Percentiles rank a stretch among this genome's conserved stretches.
phyloP scores from a whole-genome alignment of 139 green algal genomes.

The Chlorella sorokiniana region DNA sequence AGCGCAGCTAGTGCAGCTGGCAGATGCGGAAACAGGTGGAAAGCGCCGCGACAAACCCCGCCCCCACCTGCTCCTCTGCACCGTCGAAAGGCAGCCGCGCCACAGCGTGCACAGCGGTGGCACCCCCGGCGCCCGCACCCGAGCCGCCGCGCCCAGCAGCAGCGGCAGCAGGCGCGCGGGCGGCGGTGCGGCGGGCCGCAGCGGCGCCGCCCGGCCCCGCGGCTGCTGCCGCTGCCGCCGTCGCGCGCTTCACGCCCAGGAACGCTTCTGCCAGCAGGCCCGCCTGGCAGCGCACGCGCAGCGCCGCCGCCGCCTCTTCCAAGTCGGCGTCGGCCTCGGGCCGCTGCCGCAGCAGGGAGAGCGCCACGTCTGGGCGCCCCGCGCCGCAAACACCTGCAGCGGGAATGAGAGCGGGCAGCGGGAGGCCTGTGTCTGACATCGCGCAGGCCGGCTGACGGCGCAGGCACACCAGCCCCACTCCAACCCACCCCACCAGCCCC shows the following conservation, averaged over 20 bases:
- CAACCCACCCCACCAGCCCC: too few species aligned
- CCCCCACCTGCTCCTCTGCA: slow-evolving; percentile 43
- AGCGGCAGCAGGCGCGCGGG: slow-evolving; percentile 42
- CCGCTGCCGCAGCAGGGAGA: slow-evolving; percentile 49
- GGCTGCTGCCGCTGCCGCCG: background rate
- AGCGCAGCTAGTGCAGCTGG: too few species aligned
- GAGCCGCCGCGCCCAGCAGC: background rate
- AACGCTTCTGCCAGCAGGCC: slow-evolving; percentile 47
- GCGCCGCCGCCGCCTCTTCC: slow-evolving; percentile 24
- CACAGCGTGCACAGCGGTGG: slow-evolving; percentile 34
- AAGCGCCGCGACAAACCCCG: too few species aligned
- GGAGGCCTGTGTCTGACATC: background rate
- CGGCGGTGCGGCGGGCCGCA: too few species aligned
- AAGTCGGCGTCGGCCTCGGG: background rate
- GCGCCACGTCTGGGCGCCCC: slow-evolving; percentile 38
- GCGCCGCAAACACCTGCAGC: slow-evolving; percentile 12
- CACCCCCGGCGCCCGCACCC: background rate
- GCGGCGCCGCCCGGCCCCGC: background rate
- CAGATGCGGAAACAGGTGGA: too few species aligned
- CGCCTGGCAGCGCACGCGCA: slow-evolving; percentile 33
- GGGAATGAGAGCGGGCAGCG: background rate
- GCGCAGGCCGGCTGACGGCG: too few species aligned
- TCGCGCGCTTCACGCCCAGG: slow-evolving; percentile 26
- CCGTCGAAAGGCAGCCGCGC: slow-evolving; percentile 34
- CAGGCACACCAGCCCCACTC: background rate